A percentile compares a stretch with the other conserved stretches of the same genome.
Evolutionary conservation across 1,284 basidiomycete species (phyloP).

Genomic region (Ustilago curta): DNA sequence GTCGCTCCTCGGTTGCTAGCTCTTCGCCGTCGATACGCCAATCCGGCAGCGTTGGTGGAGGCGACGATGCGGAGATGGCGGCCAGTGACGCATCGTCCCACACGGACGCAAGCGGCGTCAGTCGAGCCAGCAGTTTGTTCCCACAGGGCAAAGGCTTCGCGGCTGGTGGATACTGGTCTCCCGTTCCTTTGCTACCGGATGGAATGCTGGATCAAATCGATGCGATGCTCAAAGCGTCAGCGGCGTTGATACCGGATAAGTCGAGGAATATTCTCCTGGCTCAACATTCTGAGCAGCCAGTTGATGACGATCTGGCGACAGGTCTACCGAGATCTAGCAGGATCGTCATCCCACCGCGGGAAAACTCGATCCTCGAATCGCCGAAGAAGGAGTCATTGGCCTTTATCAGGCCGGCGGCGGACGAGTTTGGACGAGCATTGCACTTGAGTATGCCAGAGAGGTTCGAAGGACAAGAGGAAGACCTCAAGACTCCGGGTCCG

Average conservation of each 20-base stretch:
- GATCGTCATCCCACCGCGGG: slow-evolving; percentile 39
- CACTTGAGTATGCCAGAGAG: neutral
- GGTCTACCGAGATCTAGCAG: slow-evolving; percentile 14
- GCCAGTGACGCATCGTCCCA: slow-evolving; percentile 25
- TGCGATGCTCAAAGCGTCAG: slow-evolving; percentile 30
- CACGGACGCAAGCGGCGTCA: slow-evolving; percentile 24
- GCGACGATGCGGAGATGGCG: slow-evolving; percentile 21
- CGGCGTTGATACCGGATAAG: slow-evolving; percentile 20
- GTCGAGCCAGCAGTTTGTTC: slow-evolving; percentile 49
- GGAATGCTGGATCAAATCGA: slow-evolving; percentile 52
- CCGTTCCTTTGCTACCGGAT: slow-evolving; percentile 58
- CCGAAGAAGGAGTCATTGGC: slow-evolving; percentile 10
- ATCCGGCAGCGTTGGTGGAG: neutral
- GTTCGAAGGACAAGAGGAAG: slow-evolving; percentile 9
- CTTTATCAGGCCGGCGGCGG: neutral
- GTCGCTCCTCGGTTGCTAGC: slow-evolving; percentile 26
- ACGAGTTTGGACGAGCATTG: slow-evolving; percentile 21
- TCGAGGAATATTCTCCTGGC: slow-evolving; percentile 31
- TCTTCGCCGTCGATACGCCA: slow-evolving; percentile 4
- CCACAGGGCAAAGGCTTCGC: slow-evolving; percentile 58
- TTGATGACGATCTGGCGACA: neutral
- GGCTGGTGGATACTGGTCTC: slow-evolving; percentile 57
- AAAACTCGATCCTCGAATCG: slow-evolving; percentile 25
- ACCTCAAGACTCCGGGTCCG: slow-evolving; percentile 33
- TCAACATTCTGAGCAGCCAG: slow-evolving; percentile 19